Conservation (phyloP, 2,329 filamentous ascomycete genomes). For the Alternaria atra region DNA sequence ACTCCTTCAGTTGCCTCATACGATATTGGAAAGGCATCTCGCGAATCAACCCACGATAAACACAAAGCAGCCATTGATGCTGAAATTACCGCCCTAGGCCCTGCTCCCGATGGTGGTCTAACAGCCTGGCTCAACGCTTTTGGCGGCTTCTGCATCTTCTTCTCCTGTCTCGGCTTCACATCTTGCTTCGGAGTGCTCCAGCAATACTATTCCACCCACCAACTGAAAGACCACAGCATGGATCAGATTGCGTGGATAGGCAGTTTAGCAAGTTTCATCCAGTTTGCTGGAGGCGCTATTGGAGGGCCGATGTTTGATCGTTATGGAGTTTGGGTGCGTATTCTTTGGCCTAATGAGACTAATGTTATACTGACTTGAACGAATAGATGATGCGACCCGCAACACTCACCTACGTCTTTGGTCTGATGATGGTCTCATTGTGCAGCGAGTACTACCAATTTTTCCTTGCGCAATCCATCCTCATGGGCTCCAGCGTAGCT, state of each 20-base stretch:
- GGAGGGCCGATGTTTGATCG: conserved; percentile 69
- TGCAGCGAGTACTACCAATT: conserved; percentile 62
- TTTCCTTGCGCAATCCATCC: conserved; percentile 60
- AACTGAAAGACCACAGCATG: conserved; percentile 39
- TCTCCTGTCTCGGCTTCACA: conserved; percentile 52
- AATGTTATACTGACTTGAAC: background rate
- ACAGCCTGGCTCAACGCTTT: conserved; percentile 47
- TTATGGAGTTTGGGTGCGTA: conserved; percentile 52
- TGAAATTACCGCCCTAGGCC: conserved; percentile 33
- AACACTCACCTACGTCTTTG: conserved; percentile 62
- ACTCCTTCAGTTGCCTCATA: background rate
- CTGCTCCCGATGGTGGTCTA: conserved; percentile 42
- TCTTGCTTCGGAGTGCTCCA: conserved; percentile 55
- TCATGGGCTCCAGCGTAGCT: conserved; percentile 59
- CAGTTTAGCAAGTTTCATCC: conserved; percentile 52
- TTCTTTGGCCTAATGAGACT: too few species aligned
- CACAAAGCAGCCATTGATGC: conserved; percentile 16
- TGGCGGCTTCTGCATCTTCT: conserved; percentile 42
- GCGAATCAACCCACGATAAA: background rate
- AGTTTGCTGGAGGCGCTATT: conserved; percentile 64
- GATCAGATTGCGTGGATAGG: conserved; percentile 57
- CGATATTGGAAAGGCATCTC: conserved; percentile 1
- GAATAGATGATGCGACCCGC: conserved; percentile 60
- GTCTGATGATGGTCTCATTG: conserved; percentile 67
- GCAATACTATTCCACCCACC: conserved; percentile 55